Percentiles rank a stretch among this genome's conserved stretches.
These are phyloP conservation scores for Phylloporus sp. DNA, from an alignment of 768 basidiomycete genomes.

Conservation along the genomic window DNA sequence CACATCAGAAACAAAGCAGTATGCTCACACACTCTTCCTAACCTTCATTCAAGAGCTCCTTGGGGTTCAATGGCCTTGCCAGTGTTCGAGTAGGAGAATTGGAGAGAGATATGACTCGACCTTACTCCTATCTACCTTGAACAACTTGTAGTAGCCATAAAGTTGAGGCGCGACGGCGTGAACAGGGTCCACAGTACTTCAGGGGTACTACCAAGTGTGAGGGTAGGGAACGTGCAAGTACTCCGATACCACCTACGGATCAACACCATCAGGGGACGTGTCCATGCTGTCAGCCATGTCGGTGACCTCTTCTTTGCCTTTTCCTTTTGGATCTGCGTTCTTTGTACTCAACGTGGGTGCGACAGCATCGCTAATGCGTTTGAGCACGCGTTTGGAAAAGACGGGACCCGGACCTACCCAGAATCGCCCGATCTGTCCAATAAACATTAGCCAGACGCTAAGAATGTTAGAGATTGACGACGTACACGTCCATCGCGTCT, in stretches of 20 bases:
- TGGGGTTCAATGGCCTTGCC: slow-evolving; percentile 33
- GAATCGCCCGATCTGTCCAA: neutral
- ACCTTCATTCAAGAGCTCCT: slow-evolving; percentile 34
- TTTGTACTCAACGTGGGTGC: neutral
- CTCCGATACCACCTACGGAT: neutral
- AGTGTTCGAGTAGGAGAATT: slow-evolving; percentile 47
- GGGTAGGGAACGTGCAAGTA: neutral
- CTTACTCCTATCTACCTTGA: neutral
- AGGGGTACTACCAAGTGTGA: neutral
- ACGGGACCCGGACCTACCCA: neutral
- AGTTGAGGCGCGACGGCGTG: slow-evolving; percentile 57
- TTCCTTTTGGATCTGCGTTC: neutral
- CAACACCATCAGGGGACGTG: neutral
- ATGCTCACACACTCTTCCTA: slow-evolving; percentile 39
- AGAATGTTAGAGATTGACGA: neutral
- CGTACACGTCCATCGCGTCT: neutral
- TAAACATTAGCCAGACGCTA: neutral
- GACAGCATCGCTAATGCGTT: no score
- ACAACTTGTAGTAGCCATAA: slow-evolving; percentile 54
- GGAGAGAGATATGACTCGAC: slow-evolving; percentile 30
- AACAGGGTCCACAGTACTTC: slow-evolving; percentile 40
- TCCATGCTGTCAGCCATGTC: neutral
- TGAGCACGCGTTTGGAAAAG: neutral
- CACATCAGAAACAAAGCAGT: slow-evolving; percentile 38
- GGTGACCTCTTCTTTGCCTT: neutral